These are phyloP conservation scores for Typha latifolia DNA, from an alignment of 176 grass and related monocot species.

Conservation along the genomic window DNA sequence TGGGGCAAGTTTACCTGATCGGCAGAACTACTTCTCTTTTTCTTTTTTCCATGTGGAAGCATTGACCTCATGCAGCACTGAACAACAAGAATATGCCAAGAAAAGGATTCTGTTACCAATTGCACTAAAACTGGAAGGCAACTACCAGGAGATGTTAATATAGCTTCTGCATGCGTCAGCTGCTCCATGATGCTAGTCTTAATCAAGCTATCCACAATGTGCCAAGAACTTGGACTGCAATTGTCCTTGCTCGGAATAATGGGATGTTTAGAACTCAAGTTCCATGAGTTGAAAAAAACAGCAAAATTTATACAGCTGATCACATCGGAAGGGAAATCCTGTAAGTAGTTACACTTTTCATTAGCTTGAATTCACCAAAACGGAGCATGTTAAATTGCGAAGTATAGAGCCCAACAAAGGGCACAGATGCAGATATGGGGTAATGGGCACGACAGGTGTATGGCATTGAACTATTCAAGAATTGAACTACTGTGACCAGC, in stretches of 20 bases:
- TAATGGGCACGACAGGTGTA: too few species aligned
- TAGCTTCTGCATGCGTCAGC: conserved; percentile 27
- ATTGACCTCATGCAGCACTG: conserved; percentile 59
- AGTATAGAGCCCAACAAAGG: background rate
- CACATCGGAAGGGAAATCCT: conserved; percentile 75
- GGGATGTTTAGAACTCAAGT: conserved; percentile 35
- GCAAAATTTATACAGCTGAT: conserved; percentile 85
- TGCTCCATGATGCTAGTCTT: conserved; percentile 51
- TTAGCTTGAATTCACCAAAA: conserved; percentile 4
- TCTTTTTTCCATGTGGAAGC: conserved; percentile 70
- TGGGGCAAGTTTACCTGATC: conserved; percentile 47
- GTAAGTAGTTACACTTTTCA: conserved; percentile 10
- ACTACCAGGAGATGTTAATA: conserved; percentile 53
- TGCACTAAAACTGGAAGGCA: conserved; percentile 48
- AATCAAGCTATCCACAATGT: conserved; percentile 54
- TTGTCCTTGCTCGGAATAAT: conserved; percentile 25
- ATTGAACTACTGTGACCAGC: too few species aligned
- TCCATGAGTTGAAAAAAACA: conserved; percentile 92
- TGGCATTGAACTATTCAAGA: too few species aligned
- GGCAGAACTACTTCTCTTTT: conserved; percentile 56
- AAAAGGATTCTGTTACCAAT: conserved; percentile 71
- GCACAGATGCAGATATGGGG: too few species aligned
- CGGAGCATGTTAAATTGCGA: background rate
- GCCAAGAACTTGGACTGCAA: conserved; percentile 51
- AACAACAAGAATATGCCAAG: conserved; percentile 78